These are phyloP conservation scores for Pyricularia sp. DNA, from an alignment of 2,329 filamentous ascomycete species.

Conservation along the genomic window DNA sequence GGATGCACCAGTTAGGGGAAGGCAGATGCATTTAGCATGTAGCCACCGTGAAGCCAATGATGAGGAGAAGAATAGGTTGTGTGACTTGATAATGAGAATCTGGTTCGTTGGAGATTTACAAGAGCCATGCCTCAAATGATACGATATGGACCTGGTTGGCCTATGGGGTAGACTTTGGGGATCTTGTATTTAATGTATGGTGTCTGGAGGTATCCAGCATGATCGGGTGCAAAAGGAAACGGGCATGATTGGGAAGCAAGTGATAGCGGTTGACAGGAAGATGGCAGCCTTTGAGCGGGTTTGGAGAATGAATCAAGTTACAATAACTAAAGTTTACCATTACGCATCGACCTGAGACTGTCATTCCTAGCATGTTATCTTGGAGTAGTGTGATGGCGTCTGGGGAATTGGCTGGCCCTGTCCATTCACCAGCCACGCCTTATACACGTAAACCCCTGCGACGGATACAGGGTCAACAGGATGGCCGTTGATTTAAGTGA, in stretches of 20 bases:
- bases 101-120: slow-evolving; percentile 1
- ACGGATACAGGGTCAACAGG: neutral
- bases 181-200: neutral
- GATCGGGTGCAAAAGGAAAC: neutral
- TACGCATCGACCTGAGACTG: neutral
- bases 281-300: neutral
- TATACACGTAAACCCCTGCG: too few species aligned
- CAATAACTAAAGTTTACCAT: neutral
- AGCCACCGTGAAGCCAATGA: neutral
- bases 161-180: neutral
- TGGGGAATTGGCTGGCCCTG: too few species aligned
- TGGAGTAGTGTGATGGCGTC: too few species aligned
- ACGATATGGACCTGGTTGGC: neutral
- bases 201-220: neutral
- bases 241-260: neutral
- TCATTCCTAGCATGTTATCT: too few species aligned
- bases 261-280: neutral
- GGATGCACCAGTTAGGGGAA: neutral
- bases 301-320: neutral
- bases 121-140: neutral
- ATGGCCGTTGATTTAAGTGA: too few species aligned
- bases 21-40: neutral
- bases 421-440: too few species aligned
- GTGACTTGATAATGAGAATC: neutral
- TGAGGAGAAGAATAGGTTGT: neutral